Conservation (phyloP, 306 rosid species). For the Crotalaria pallida region DNA sequence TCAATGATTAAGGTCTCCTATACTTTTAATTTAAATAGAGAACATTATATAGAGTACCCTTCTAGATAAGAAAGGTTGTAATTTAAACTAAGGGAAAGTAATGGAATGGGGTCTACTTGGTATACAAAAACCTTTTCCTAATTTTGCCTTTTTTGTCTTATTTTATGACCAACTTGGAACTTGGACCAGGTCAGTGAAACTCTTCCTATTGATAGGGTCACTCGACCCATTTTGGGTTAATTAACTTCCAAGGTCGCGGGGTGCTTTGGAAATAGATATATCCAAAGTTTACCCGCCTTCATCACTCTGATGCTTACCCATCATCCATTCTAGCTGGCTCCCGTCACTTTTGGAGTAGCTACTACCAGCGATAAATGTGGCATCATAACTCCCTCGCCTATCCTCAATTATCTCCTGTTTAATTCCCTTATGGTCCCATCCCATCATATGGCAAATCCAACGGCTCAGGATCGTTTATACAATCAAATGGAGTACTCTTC, state of each 20-base stretch:
- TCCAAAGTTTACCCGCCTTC: constrained; percentile 14
- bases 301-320: constrained; percentile 1
- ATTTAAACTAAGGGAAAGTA: constrained; percentile 22
- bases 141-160: constrained; percentile 15
- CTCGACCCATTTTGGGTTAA: constrained; percentile 19
- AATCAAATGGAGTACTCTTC: too few species aligned
- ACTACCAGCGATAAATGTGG: constrained; percentile 38
- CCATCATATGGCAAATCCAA: neutral
- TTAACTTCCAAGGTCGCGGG: constrained; percentile 29
- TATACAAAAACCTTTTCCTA: constrained; percentile 14
- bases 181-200: constrained; percentile 14
- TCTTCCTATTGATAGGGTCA: neutral
- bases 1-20: constrained; percentile 17
- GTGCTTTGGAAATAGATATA: constrained; percentile 27
- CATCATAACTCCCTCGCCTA: constrained; percentile 27
- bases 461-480: neutral
- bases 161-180: constrained; percentile 15
- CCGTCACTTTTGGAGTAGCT: constrained; percentile 26
- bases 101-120: constrained; percentile 12
- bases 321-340: constrained; percentile 19
- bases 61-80: neutral
- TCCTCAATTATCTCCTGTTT: constrained; percentile 20
- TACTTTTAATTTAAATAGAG: neutral
- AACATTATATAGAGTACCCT: neutral
- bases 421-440: constrained; percentile 13